These are phyloP conservation scores for Termitomyces sp. DNA, from an alignment of 768 basidiomycete genomes.

Conservation along the genomic window DNA sequence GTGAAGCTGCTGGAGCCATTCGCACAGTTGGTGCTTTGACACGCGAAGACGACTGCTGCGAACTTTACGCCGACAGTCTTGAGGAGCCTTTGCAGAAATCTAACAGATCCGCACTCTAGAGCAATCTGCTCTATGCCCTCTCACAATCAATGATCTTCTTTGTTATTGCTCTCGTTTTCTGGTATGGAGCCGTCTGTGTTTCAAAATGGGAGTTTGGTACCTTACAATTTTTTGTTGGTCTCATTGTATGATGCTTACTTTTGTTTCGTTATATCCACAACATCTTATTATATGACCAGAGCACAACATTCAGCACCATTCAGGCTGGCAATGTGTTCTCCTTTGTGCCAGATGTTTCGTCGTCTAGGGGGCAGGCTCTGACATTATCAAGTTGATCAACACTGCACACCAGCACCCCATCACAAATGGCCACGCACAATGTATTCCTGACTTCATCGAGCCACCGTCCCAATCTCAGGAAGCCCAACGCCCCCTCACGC, in stretches of 20 bases:
- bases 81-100: conserved; percentile 68
- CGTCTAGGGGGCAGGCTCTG: conserved; percentile 76
- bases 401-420: conserved; percentile 40
- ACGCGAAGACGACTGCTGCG: conserved; percentile 76
- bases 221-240: conserved; percentile 75
- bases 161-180: conserved; percentile 83
- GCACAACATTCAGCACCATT: conserved; percentile 74
- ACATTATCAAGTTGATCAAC: conserved; percentile 78
- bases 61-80: conserved; percentile 66
- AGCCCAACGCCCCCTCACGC: conserved; percentile 43
- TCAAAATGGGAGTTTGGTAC: conserved; percentile 56
- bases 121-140: conserved; percentile 64
- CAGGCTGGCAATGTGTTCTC: conserved; percentile 86
- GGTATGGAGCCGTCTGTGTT: conserved; percentile 68
- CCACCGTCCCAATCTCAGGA: conserved; percentile 21
- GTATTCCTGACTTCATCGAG: conserved; percentile 33
- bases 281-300: conserved; percentile 35
- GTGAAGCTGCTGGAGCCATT: conserved; percentile 88
- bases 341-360: conserved; percentile 87
- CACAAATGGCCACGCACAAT: conserved; percentile 42
- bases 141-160: conserved; percentile 72
- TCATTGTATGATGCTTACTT: conserved; percentile 56
- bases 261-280: not conserved
- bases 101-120: conserved; percentile 63
- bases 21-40: conserved; percentile 89